phyloP scores from a whole-genome alignment of 495 filamentous ascomycete species.

The Xylaria cubensis region DNA sequence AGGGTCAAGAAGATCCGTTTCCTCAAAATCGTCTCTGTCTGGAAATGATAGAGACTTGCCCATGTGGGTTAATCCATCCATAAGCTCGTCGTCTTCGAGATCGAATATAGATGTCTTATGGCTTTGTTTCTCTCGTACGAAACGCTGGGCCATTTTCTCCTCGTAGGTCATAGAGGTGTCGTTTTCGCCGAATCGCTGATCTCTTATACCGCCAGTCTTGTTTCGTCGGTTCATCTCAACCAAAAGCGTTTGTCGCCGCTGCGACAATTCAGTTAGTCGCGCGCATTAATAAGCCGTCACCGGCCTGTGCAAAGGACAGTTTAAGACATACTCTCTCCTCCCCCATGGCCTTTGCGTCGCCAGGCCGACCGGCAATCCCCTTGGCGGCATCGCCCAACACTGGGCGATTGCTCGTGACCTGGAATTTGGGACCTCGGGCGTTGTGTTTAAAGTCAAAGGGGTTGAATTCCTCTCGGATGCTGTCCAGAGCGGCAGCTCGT shows the following conservation, averaged over 20 bases:
- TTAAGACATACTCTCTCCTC: conserved; percentile 79
- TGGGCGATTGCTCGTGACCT: conserved; percentile 67
- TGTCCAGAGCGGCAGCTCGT: conserved; percentile 72
- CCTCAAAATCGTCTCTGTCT: conserved; percentile 74
- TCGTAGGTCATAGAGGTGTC: conserved; percentile 93
- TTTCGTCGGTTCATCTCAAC: conserved; percentile 84
- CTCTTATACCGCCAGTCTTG: conserved; percentile 90
- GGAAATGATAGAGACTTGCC: conserved; percentile 74
- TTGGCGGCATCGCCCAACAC: conserved; percentile 57
- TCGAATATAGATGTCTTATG: conserved; percentile 83
- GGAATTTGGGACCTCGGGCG: conserved; percentile 73
- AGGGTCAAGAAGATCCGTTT: conserved; percentile 57
- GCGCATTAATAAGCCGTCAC: background rate
- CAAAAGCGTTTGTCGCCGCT: conserved; percentile 80
- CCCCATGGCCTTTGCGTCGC: conserved; percentile 80
- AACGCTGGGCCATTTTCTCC: conserved; percentile 90
- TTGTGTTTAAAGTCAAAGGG: conserved; percentile 90
- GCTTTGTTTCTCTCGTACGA: conserved; percentile 80
- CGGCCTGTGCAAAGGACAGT: background rate
- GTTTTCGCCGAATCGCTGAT: conserved; percentile 94
- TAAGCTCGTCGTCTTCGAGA: conserved; percentile 81
- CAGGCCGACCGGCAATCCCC: conserved; percentile 71
- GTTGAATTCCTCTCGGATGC: conserved; percentile 94
- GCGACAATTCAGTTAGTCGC: conserved; percentile 23
- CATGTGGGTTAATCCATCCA: conserved; percentile 79